Percentiles rank a stretch among this genome's conserved stretches.
Evolutionary conservation across 1,284 basidiomycete species (phyloP).

Genomic region (Tetrapyrgos nigripes): DNA sequence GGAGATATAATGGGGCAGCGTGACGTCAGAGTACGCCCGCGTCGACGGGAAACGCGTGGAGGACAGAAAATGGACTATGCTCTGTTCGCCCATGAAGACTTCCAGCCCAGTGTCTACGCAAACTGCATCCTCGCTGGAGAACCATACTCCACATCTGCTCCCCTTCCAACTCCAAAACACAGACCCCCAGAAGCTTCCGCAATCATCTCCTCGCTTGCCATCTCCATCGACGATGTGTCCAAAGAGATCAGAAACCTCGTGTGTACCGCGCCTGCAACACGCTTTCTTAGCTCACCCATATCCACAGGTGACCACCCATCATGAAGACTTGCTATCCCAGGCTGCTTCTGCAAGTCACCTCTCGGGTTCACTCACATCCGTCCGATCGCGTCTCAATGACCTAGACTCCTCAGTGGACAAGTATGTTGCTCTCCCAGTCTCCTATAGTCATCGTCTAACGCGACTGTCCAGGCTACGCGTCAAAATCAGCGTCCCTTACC

Average conservation of each 20-base stretch:
- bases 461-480: conserved; percentile 64
- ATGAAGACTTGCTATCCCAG: conserved; percentile 76
- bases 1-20: not conserved
- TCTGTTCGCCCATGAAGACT: conserved; percentile 71
- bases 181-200: conserved; percentile 58
- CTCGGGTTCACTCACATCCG: conserved; percentile 65
- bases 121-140: conserved; percentile 87
- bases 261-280: conserved; percentile 32
- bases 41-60: no score
- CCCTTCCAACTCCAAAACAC: conserved; percentile 37
- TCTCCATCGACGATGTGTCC: conserved; percentile 87
- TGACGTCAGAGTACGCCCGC: no score
- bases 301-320: conserved; percentile 69
- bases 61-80: conserved; percentile 76
- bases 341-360: conserved; percentile 71
- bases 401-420: conserved; percentile 77
- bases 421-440: conserved; percentile 44
- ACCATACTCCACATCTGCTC: conserved; percentile 50
- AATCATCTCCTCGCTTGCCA: conserved; percentile 83
- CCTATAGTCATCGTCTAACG: conserved; percentile 19
- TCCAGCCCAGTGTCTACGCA: conserved; percentile 89
- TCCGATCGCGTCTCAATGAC: conserved; percentile 70
- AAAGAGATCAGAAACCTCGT: conserved; percentile 88
- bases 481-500: conserved; percentile 87
- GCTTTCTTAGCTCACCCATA: conserved; percentile 9